These are phyloP conservation scores for Apiotrichum laibachii DNA, from an alignment of 1,284 basidiomycete species.

Conservation along the genomic window DNA sequence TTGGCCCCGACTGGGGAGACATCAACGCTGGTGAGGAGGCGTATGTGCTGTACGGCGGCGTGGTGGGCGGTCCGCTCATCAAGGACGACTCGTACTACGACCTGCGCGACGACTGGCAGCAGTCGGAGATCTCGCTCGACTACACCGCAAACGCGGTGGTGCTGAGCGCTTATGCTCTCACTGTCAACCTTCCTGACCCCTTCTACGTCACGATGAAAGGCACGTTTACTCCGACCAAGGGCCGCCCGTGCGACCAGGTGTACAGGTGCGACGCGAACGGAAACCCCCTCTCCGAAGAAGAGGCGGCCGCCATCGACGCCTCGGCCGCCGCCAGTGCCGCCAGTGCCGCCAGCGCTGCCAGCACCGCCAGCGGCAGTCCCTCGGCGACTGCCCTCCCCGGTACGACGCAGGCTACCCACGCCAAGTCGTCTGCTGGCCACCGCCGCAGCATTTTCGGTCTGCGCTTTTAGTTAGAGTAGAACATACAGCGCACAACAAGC, in stretches of 20 bases:
- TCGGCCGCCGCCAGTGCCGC: too few relatives aligned
- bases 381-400: too few relatives aligned
- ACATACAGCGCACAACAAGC: too few relatives aligned
- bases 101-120: constrained; percentile 60
- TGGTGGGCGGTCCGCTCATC: constrained; percentile 79
- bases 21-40: constrained; percentile 67
- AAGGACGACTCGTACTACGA: constrained; percentile 71
- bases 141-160: constrained; percentile 84
- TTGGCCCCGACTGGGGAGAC: constrained; percentile 62
- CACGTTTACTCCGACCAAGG: constrained; percentile 65
- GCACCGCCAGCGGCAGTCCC: too few relatives aligned
- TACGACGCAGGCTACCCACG: too few relatives aligned
- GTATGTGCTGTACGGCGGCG: constrained; percentile 77
- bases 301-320: too few relatives aligned
- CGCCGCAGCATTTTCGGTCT: too few relatives aligned
- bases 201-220: constrained; percentile 70
- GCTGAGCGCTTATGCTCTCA: constrained; percentile 59
- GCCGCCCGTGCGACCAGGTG: constrained; percentile 65
- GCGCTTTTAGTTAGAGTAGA: too few relatives aligned
- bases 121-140: constrained; percentile 49
- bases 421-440: too few relatives aligned
- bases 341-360: too few relatives aligned
- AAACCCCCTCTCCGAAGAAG: too few relatives aligned
- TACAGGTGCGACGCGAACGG: too few relatives aligned
- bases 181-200: constrained; percentile 58